phyloP scores from a whole-genome alignment of 1,284 basidiomycete species.

The Tilletia horrida region DNA sequence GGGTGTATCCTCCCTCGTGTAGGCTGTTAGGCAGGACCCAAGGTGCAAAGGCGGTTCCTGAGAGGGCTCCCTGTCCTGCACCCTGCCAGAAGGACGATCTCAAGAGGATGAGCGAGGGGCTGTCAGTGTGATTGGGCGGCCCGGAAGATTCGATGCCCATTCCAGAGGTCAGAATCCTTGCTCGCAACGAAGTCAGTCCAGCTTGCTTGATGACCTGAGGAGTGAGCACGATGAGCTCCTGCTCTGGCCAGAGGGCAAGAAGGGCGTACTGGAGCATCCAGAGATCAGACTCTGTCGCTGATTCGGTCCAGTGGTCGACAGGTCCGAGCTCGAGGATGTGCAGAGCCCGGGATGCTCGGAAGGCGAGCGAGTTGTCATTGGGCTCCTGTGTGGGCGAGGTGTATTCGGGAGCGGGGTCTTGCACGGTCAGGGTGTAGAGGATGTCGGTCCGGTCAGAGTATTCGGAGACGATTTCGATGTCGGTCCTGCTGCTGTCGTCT shows the following conservation, averaged over 20 bases:
- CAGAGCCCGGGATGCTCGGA: constrained; percentile 31
- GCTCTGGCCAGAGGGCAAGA: constrained; percentile 39
- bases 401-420: constrained; percentile 3
- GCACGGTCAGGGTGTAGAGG: not conserved
- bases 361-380: constrained; percentile 40
- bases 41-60: not conserved
- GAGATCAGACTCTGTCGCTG: constrained; percentile 20
- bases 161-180: constrained; percentile 14
- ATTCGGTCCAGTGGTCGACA: not conserved
- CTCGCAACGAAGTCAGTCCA: not conserved
- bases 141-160: constrained; percentile 14
- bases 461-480: not conserved
- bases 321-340: constrained; percentile 6
- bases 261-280: constrained; percentile 38
- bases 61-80: not conserved
- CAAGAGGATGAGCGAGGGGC: constrained; percentile 26
- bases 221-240: constrained; percentile 31
- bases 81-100: constrained; percentile 42
- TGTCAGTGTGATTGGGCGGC: not conserved
- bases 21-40: not conserved
- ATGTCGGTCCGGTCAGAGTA: not conserved
- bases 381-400: constrained; percentile 34
- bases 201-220: not conserved
- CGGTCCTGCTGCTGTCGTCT: not conserved
- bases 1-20: not conserved